Base-by-base conservation (phyloP, 2,329 filamentous ascomycete genomes). In the Fusarium marasasianum region DNA sequence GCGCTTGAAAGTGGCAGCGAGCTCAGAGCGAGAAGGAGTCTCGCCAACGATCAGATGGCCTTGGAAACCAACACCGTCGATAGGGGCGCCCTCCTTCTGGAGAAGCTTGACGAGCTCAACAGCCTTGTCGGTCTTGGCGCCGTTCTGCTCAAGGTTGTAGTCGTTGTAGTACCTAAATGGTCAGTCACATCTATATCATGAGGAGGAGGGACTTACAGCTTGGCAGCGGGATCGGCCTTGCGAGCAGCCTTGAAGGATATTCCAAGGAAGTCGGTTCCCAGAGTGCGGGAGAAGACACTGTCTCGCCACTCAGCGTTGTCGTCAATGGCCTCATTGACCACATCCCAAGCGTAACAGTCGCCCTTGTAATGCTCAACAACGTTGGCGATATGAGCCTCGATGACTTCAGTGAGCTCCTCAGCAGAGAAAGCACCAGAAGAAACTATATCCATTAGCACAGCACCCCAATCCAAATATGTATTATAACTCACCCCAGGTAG, bases 1-100 rank as follows among this genome's bases (percentile, higher is more conserved):
- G 47, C 85, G 82, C 54, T 82, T 77, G 60, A 91, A 86, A 20
- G 85, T 84, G 1, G 83, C 81, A 38, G 82, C 81, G 50, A 88
- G 83, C 18, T 82, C 80, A 41, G 82, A 80, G 71, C 86, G 84
- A 47, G 79, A 80, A 1, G 89, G 86, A 4, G 87, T 85, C n/a
- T 79, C 75, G 75, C 89, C 88, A 13, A 88, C 87, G 63, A 89
- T 87, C 58, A 91, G 86, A 79, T 92, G 91, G 12, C 83, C 86
- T 78, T 92, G 90, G 75, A 91, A 83, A 20, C 91, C 90, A 10
- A 92, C 85, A 60, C 90, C 90, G 71, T 92, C 87, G 71, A 92
- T 90, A 64, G 86, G 86, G n/a, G 86, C 84, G 20, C 88, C 86
- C 13, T 86, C 83, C 8, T 80, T 75, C 74, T 87, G 81, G 56